Evolutionary conservation across 495 filamentous ascomycete species (phyloP), one percentile per base, ranked within the genome.

Genomic region (Sordaria brevicollis): DNA sequence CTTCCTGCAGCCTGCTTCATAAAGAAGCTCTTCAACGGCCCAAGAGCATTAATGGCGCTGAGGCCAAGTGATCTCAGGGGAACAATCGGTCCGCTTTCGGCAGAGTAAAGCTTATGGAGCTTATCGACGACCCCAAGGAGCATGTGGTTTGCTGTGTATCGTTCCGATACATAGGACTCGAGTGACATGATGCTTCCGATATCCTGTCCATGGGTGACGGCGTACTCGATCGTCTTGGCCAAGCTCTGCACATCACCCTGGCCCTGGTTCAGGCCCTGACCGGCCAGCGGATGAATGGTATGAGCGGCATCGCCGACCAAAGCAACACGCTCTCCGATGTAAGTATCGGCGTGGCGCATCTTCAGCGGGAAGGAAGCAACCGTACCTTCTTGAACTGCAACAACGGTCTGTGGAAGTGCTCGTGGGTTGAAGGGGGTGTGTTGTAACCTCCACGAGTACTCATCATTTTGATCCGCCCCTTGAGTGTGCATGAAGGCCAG

Each of bases 291-390:
- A 77, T 99, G 95, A 74, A 96, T 89, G 33, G 93, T 94, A 77
- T 99, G 95, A 8, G 95, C 96, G 4, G 95, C 95, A 74, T 99
- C 95, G 66, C 94, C 95, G 39, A 97, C 87, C 1, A 99, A 86
- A 0, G 93, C 95, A 10, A 97, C 83, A 4, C 95, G 90, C 71
- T 95, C 91, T 1, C 89, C 91, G 70, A 93, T 92, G 80, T 99
- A 99, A 4, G 92, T 92, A 69, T 93, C 90, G 7, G 95, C 92
- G 75, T 99, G 96, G 9, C 94, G 87, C 84, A 98, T 87, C 74
- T 89, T 90, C 13, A 99, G 84, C 0, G 96, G 96, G 78, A 99
- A 99, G 0, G 90, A 92, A 8, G 95, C 93, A 10, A 94, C 83
- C n/a, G 86, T 92, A 71, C 89, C 90, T 66, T 89, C 84, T 77